phyloP scores from a whole-genome alignment of 306 rosid species.

The Medicago lupulina region DNA sequence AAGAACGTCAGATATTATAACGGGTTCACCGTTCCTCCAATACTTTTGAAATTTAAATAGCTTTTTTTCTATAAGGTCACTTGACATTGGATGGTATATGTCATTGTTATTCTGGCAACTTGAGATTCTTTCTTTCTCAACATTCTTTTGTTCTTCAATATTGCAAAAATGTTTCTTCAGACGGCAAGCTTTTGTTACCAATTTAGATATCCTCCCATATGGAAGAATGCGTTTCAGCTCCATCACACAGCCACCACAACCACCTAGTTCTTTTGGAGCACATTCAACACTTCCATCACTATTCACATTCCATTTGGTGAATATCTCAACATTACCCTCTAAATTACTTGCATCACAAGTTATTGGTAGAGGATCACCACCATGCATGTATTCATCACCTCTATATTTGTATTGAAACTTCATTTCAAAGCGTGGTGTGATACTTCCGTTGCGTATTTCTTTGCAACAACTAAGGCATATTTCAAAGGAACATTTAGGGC shows the following conservation, averaged over 20 bases:
- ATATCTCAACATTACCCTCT: conserved; percentile 29
- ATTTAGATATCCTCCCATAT: conserved; percentile 53
- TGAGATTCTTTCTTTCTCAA: conserved; percentile 33
- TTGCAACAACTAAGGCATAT: conserved; percentile 70
- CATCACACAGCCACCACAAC: conserved; percentile 58
- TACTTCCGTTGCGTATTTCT: conserved; percentile 62
- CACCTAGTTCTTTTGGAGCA: conserved; percentile 68
- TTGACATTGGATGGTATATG: conserved; percentile 59
- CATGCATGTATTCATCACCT: conserved; percentile 75
- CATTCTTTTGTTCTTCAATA: conserved; percentile 26
- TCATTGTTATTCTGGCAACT: conserved; percentile 49
- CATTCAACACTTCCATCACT: conserved; percentile 58
- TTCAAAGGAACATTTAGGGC: conserved; percentile 67
- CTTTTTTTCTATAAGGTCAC: conserved; percentile 44
- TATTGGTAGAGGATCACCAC: conserved; percentile 59
- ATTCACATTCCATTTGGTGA: conserved; percentile 52
- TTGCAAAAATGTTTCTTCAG: conserved; percentile 1
- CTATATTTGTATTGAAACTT: conserved; percentile 59
- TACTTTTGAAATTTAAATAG: conserved; percentile 52
- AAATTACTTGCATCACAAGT: conserved; percentile 31
- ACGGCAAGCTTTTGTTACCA: conserved; percentile 56
- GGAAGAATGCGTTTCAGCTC: conserved; percentile 66
- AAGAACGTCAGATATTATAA: conserved; percentile 70
- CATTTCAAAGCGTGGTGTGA: conserved; percentile 45
- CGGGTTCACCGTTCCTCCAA: conserved; percentile 74